Evolutionary conservation across 106 monocot species (phyloP).

Genomic region (Dioscorea zingiberensis): DNA sequence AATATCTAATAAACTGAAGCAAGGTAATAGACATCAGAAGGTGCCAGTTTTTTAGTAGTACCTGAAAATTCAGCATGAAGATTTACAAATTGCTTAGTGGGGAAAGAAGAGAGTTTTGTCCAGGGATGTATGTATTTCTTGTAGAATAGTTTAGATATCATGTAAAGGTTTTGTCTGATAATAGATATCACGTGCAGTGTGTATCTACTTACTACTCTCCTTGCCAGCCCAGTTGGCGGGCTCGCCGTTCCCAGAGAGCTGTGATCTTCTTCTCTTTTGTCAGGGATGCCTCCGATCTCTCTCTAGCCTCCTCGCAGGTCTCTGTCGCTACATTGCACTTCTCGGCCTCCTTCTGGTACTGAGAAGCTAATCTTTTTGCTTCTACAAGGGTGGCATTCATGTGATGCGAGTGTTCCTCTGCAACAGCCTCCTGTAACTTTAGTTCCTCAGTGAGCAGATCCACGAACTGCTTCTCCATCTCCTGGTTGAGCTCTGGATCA

Average conservation of each 20-base stretch:
- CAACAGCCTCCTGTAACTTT: slow-evolving; percentile 62
- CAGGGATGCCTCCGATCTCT: slow-evolving; percentile 49
- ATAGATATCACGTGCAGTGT: too few relatives aligned
- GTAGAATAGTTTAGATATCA: too few relatives aligned
- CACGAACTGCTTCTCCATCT: slow-evolving; percentile 74
- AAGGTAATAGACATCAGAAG: too few relatives aligned
- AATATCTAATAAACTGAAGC: too few relatives aligned
- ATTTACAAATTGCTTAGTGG: too few relatives aligned
- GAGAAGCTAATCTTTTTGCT: slow-evolving; percentile 64
- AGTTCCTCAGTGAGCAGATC: slow-evolving; percentile 80
- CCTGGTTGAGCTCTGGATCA: slow-evolving; percentile 75
- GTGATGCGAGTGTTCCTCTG: slow-evolving; percentile 54
- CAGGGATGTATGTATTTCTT: too few relatives aligned
- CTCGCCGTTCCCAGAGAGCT: slow-evolving; percentile 57
- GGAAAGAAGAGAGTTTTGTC: too few relatives aligned
- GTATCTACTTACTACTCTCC: neutral
- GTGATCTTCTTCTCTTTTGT: slow-evolving; percentile 66
- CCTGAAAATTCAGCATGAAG: too few relatives aligned
- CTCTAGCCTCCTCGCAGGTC: slow-evolving; percentile 81
- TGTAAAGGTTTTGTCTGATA: too few relatives aligned
- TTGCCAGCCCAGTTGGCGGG: slow-evolving; percentile 72
- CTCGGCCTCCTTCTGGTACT: slow-evolving; percentile 80
- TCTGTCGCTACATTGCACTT: slow-evolving; percentile 86
- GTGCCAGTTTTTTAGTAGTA: too few relatives aligned
- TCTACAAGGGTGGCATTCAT: slow-evolving; percentile 69